Conservation (phyloP, 495 filamentous ascomycete genomes). For the Penicillium alfredii region DNA sequence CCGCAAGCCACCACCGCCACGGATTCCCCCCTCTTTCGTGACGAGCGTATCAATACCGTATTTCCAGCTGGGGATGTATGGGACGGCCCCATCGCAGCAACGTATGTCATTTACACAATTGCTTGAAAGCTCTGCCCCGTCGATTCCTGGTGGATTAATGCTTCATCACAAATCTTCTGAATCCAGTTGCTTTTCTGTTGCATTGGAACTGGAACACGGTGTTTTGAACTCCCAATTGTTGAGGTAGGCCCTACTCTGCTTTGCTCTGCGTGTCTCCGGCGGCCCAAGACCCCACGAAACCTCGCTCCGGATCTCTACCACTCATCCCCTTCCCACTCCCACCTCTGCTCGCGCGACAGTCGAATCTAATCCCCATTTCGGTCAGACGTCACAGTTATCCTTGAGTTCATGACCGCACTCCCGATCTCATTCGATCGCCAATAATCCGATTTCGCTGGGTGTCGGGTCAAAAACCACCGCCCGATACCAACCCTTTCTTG, state of each 20-base stretch:
- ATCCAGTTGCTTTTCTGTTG: constrained; percentile 4
- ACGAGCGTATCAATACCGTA: constrained; percentile 15
- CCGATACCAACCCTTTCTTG: constrained; percentile 21
- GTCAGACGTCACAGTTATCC: constrained; percentile 2
- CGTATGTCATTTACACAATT: constrained; percentile 27
- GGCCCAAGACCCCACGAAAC: constrained; percentile 45
- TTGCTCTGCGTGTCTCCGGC: constrained; percentile 28
- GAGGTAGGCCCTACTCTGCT: constrained; percentile 27
- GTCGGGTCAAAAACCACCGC: constrained; percentile 18
- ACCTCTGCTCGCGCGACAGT: constrained; percentile 5
- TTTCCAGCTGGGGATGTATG: too few species aligned
- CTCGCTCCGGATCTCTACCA: constrained; percentile 30
- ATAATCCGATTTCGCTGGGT: constrained; percentile 22
- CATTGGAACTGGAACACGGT: too few species aligned
- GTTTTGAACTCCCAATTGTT: constrained; percentile 18
- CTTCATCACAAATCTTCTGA: constrained; percentile 5
- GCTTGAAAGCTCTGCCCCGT: constrained; percentile 11
- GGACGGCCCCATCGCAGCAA: too few species aligned
- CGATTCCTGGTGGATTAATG: constrained; percentile 1
- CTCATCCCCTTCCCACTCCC: constrained; percentile 20
- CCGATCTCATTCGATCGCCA: constrained; percentile 1
- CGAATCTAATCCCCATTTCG: constrained; percentile 9
- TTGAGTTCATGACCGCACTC: constrained; percentile 11
- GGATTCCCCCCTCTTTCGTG: constrained; percentile 20
- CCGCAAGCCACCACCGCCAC: constrained; percentile 27